Base-by-base conservation (phyloP, 176 grass and related monocot species). In the Dendrocalamus sinicus region DNA sequence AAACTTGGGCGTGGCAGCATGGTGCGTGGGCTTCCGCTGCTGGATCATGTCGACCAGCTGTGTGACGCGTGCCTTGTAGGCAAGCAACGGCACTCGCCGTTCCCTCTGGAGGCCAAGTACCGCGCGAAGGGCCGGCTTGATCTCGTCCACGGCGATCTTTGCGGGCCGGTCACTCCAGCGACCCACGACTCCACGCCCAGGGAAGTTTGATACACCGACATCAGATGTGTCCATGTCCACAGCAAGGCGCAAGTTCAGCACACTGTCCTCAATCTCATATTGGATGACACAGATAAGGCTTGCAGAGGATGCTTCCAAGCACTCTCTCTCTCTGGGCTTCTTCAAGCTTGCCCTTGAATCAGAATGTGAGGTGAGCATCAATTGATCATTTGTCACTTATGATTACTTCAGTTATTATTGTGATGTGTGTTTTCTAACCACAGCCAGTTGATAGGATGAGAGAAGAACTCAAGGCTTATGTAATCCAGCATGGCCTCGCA, bases 201-300 rank as follows among this genome's bases (percentile, higher is more conserved):
- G 84, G 26, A 99, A 88, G 70, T 67, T 69, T 53, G 92, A 89
- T 77, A 99, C 97, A 71, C 94, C 97, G 0, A 40, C 84, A 57
- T 96, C 92, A 46, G 91, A 96, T 61, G 72, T 77, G 16, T 98
- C 93, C 82, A 91, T 86, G 74, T 96, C 92, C 12, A 92, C 65
- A 12, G n/a, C 52, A 58, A 94, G 97, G 84, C 90, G 84, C 52
- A 94, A 92, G 72, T 99, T 96, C 85, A 94, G 87, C 63, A 91
- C 89, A 0, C 70, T 99, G 26, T 96, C 94, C 53, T 99, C 97
- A 7, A 88, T 89, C 66, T 99, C 97, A 0, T 99, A 99, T 77
- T 99, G 97, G 94, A 87, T 92, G 81, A 87, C 97, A 44, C 94
- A 99, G 86, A 99, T 99, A 67, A 99, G 88, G 73, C 80, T 99